phyloP scores from a whole-genome alignment of 805 yeast species.

The Pichia gijzeniarum region DNA sequence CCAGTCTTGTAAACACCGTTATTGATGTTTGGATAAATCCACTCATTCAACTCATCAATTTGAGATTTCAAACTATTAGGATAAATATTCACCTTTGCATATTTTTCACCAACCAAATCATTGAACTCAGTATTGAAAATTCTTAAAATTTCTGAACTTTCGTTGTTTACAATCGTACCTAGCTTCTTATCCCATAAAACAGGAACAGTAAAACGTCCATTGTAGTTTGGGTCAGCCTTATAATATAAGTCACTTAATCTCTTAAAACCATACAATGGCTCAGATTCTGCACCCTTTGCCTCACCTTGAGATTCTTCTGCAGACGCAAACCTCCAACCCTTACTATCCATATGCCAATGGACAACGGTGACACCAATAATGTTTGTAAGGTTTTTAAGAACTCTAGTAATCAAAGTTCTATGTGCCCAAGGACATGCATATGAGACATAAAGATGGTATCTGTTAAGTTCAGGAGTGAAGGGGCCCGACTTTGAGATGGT shows the following conservation, averaged over 20 bases:
- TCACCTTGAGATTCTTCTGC: conserved; percentile 33
- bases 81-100: conserved; percentile 49
- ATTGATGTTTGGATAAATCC: conserved; percentile 82
- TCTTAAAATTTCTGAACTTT: conserved; percentile 83
- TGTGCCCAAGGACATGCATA: conserved; percentile 97
- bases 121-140: conserved; percentile 75
- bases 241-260: conserved; percentile 67
- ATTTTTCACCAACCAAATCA: conserved; percentile 22
- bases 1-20: conserved; percentile 94
- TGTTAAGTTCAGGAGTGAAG: conserved; percentile 64
- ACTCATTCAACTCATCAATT: conserved; percentile 72
- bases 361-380: conserved; percentile 70
- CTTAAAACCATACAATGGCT: conserved; percentile 51
- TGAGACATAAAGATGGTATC: conserved; percentile 86
- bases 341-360: conserved; percentile 81
- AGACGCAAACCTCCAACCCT: conserved; percentile 81
- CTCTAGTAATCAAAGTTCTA: conserved; percentile 66
- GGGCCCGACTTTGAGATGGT: conserved; percentile 51
- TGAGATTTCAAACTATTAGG: conserved; percentile 48
- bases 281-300: conserved; percentile 44
- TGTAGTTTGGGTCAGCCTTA: conserved; percentile 68
- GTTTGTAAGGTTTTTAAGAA: conserved; percentile 64
- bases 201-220: conserved; percentile 87
- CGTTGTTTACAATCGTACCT: conserved; percentile 83
- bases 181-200: conserved; percentile 85